Conservation (phyloP, 2,329 filamentous ascomycete species). For the Botryotinia convoluta region DNA sequence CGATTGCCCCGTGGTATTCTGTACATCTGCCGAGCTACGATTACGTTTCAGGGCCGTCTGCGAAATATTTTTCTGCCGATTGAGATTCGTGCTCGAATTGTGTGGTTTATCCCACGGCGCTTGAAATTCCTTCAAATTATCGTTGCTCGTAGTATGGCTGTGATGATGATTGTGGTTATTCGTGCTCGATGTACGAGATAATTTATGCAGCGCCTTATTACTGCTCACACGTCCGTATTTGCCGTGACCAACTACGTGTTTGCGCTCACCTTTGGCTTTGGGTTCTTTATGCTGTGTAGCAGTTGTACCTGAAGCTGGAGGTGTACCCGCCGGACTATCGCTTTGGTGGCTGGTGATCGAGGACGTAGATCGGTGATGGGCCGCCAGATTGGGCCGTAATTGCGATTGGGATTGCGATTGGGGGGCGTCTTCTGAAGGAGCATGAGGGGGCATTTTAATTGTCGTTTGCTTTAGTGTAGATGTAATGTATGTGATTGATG, state of each 20-base stretch:
- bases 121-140: slow-evolving; percentile 35
- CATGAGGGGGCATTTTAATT: slow-evolving; percentile 19
- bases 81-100: slow-evolving; percentile 39
- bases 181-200: slow-evolving; percentile 18
- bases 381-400: slow-evolving; percentile 24
- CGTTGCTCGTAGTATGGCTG: slow-evolving; percentile 32
- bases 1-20: neutral
- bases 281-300: slow-evolving; percentile 33
- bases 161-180: slow-evolving; percentile 28
- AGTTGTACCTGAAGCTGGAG: slow-evolving; percentile 23
- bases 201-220: slow-evolving; percentile 35
- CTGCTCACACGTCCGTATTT: slow-evolving; percentile 32
- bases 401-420: slow-evolving; percentile 23
- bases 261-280: slow-evolving; percentile 26
- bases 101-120: slow-evolving; percentile 30
- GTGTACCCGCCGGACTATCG: slow-evolving; percentile 24
- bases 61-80: slow-evolving; percentile 49
- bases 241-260: slow-evolving; percentile 34
- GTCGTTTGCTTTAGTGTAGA: slow-evolving; percentile 7
- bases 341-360: slow-evolving; percentile 27
- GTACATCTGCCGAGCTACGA: slow-evolving; percentile 41
- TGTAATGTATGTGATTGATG: slow-evolving; percentile 16
- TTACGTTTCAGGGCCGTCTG: slow-evolving; percentile 58
- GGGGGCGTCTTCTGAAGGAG: slow-evolving; percentile 12
- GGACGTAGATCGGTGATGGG: slow-evolving; percentile 30